Base-by-base conservation (phyloP, 164 flowering plant species). In the Magnolia sinica region DNA sequence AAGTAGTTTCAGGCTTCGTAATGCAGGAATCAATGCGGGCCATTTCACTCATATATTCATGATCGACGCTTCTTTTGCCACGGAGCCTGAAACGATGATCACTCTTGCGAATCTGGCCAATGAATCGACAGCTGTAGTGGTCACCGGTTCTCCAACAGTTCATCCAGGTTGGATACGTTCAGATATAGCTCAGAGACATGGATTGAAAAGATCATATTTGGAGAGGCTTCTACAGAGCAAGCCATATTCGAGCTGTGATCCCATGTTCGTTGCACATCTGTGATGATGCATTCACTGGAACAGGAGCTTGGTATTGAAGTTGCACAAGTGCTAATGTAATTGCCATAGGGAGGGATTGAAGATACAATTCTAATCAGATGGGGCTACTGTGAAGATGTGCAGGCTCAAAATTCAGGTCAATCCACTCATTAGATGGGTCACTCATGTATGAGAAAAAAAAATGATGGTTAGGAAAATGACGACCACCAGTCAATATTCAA, bases 1-100 rank as follows among this genome's bases (percentile, higher is more conserved):
- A 45, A 88, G 86, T 55, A 83, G 86, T 78, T 82, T 76, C 72
- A 78, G 91, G 72, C 79, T 88, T 11, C 73, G 75, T 29, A 49
- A 49, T 45, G 76, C 76, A 63, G 87, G 89, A 23, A 76, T 87
- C 29, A 4, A 49, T 29, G 78, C 85, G 19, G 87, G 87, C 29
- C 88, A 88, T 73, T 88, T 88, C 70, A 85, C 81, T 71, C 88
- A 88, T 76, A 86, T 88, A 27, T 87, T 87, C 65, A 68, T 87
- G 68, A 81, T 88, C 58, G 88, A 87, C 77, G 84, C 84, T 23
- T 83, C 86, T 61, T 80, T 80, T 49, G 84, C 81, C 23, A 85
- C 81, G 37, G 89, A 88, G 75, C 91, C 89, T 8, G 89, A 88
- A 73, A 50, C 68, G 20, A 64, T 84, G 81, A 78, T 88, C 61